These are phyloP conservation scores for Sarocladium brachiariae DNA, from an alignment of 2,329 filamentous ascomycete genomes.

Conservation along the genomic window DNA sequence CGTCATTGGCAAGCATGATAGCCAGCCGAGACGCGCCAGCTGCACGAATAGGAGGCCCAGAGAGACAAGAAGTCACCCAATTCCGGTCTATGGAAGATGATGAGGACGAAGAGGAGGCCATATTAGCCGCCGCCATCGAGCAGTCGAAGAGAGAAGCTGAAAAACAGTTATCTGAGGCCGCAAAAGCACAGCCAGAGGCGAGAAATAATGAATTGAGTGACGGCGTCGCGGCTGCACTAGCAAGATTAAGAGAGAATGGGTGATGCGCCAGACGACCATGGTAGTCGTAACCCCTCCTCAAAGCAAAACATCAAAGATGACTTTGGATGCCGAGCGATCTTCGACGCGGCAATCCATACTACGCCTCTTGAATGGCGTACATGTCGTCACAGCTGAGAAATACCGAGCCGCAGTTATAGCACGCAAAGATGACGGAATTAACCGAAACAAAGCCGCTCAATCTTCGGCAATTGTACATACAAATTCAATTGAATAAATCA, in stretches of 20 bases:
- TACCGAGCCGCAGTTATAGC: too few species aligned
- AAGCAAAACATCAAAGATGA: too few species aligned
- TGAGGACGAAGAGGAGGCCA: slow-evolving; percentile 42
- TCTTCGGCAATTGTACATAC: too few species aligned
- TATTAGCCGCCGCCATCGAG: slow-evolving; percentile 40
- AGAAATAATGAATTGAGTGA: slow-evolving; percentile 40
- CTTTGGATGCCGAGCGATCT: too few species aligned
- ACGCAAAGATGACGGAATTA: too few species aligned
- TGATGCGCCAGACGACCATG: neutral
- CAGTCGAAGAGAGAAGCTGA: slow-evolving; percentile 35
- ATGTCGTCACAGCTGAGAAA: too few species aligned
- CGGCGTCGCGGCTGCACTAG: slow-evolving; percentile 55
- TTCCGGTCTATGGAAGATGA: slow-evolving; percentile 37
- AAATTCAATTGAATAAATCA: too few species aligned
- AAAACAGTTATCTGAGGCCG: slow-evolving; percentile 9
- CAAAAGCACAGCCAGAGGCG: slow-evolving; percentile 17
- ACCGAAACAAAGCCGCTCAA: too few species aligned
- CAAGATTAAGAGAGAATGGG: slow-evolving; percentile 43
- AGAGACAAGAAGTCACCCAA: slow-evolving; percentile 16
- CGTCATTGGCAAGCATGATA: slow-evolving; percentile 11
- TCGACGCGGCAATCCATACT: too few species aligned
- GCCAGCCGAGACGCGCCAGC: neutral
- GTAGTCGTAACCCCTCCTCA: neutral
- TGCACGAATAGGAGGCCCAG: neutral
- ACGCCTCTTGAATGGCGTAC: too few species aligned